A percentile compares a stretch with the other conserved stretches of the same genome.
phyloP scores from a whole-genome alignment of 1,139 yeast genomes.

The Hyphopichia wangnamkhiaoensis region DNA sequence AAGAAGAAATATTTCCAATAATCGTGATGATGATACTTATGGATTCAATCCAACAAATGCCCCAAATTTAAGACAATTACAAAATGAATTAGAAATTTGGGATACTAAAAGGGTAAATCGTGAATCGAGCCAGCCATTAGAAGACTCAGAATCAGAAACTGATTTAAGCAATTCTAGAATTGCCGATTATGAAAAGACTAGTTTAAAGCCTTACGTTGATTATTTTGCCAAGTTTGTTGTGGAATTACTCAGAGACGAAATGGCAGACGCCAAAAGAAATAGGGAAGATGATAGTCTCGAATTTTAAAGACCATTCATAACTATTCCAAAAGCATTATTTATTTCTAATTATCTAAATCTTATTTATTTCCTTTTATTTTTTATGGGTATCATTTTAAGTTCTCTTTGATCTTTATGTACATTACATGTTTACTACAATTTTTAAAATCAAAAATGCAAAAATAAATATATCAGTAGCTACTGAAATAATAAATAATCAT shows the following conservation, averaged over 20 bases:
- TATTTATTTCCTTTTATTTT: background rate
- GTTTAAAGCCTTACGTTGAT: constrained; percentile 74
- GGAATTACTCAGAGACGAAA: constrained; percentile 56
- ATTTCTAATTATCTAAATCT: background rate
- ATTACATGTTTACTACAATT: background rate
- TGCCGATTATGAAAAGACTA: constrained; percentile 62
- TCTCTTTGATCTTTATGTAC: background rate
- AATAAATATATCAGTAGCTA: background rate
- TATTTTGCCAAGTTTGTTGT: constrained; percentile 66
- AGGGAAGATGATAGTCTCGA: constrained; percentile 37
- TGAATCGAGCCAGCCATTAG: constrained; percentile 27
- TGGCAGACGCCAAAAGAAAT: constrained; percentile 47
- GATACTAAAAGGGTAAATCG: constrained; percentile 32
- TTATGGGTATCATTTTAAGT: too few relatives aligned
- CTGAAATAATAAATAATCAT: background rate
- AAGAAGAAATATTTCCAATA: constrained; percentile 31
- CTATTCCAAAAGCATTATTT: background rate
- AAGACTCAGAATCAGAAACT: constrained; percentile 24
- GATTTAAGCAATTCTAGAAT: constrained; percentile 20
- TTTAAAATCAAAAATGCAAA: background rate
- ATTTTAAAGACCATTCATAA: constrained; percentile 25
- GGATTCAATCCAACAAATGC: constrained; percentile 79
- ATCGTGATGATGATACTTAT: constrained; percentile 39
- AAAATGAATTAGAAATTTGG: constrained; percentile 53
- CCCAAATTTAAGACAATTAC: constrained; percentile 70